Percentiles rank a stretch among this genome's conserved stretches.
Conservation (phyloP, 2,329 filamentous ascomycete genomes). For the Fusarium tuaranense region DNA sequence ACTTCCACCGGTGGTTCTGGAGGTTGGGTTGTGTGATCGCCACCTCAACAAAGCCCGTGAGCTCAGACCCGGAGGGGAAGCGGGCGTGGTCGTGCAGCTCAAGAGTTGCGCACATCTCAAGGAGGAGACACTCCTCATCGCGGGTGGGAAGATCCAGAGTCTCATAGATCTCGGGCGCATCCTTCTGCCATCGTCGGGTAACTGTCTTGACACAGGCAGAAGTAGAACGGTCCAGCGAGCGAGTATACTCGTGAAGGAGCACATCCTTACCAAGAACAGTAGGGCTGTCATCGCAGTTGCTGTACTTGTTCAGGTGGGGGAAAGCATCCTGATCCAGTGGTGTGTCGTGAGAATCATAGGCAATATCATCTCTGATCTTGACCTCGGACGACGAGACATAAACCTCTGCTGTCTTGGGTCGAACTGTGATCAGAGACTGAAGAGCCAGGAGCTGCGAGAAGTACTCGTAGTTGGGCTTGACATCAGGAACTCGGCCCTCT, state of each 20-base stretch:
- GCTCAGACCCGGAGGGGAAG: constrained; percentile 69
- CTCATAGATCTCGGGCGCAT: constrained; percentile 67
- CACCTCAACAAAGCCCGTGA: constrained; percentile 70
- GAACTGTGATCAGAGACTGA: constrained; percentile 64
- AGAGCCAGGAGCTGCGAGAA: constrained; percentile 67
- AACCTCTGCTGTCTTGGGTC: constrained; percentile 70
- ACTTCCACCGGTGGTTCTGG: constrained; percentile 70
- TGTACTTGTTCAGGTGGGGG: constrained; percentile 67
- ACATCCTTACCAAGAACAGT: constrained; percentile 64
- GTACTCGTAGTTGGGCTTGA: constrained; percentile 72
- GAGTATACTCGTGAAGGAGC: constrained; percentile 70
- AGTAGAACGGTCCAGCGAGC: constrained; percentile 65
- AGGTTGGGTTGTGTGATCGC: constrained; percentile 65
- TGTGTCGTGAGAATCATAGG: constrained; percentile 57
- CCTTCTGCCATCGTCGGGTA: constrained; percentile 67
- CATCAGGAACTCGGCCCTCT: constrained; percentile 66
- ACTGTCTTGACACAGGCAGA: constrained; percentile 67
- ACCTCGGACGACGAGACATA: constrained; percentile 67
- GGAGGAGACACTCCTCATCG: constrained; percentile 65
- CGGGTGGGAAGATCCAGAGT: constrained; percentile 61
- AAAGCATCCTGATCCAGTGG: constrained; percentile 61
- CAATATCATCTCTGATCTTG: constrained; percentile 62
- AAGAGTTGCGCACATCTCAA: constrained; percentile 72
- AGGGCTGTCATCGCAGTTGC: constrained; percentile 64
- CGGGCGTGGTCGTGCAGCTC: constrained; percentile 68